Conservation (phyloP, 1,284 basidiomycete species). For the Cutaneotrichosporon cavernicola region DNA sequence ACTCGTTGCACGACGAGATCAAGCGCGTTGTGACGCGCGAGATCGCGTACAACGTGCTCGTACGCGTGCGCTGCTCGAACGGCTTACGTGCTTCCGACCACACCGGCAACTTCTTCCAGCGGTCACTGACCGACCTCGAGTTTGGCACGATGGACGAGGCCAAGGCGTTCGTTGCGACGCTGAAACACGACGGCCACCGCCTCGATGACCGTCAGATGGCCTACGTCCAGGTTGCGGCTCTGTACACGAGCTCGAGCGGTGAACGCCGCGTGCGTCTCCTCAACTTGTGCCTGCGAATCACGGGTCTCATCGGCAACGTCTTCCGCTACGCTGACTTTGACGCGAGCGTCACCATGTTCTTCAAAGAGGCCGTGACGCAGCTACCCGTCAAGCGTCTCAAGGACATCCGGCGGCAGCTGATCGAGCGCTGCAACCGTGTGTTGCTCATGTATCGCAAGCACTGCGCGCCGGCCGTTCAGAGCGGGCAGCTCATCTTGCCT, state of each 20-base stretch:
- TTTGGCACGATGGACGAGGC: constrained; percentile 79
- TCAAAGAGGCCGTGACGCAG: constrained; percentile 74
- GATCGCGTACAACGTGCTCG: constrained; percentile 76
- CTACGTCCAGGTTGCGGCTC: constrained; percentile 82
- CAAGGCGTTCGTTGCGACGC: constrained; percentile 68
- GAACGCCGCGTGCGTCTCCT: constrained; percentile 79
- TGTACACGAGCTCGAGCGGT: constrained; percentile 81
- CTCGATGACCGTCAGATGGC: constrained; percentile 76
- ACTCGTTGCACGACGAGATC: constrained; percentile 70
- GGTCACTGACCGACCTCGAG: constrained; percentile 72
- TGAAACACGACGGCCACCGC: constrained; percentile 61
- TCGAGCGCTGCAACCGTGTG: constrained; percentile 79
- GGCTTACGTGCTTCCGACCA: constrained; percentile 73
- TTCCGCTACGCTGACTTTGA: constrained; percentile 94
- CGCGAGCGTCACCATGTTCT: constrained; percentile 69
- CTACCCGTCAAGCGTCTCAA: constrained; percentile 65
- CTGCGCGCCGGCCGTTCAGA: constrained; percentile 78
- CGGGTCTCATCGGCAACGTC: constrained; percentile 81
- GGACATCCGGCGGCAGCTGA: constrained; percentile 78
- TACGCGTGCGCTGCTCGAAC: constrained; percentile 81
- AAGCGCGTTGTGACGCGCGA: constrained; percentile 68
- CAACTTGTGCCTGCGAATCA: constrained; percentile 81
- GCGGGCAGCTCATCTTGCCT: constrained; percentile 89
- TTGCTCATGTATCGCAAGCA: constrained; percentile 85
- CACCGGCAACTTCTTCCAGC: constrained; percentile 79